These are phyloP conservation scores for Canna indica DNA, from an alignment of 176 grass and related monocot genomes.

Conservation along the genomic window DNA sequence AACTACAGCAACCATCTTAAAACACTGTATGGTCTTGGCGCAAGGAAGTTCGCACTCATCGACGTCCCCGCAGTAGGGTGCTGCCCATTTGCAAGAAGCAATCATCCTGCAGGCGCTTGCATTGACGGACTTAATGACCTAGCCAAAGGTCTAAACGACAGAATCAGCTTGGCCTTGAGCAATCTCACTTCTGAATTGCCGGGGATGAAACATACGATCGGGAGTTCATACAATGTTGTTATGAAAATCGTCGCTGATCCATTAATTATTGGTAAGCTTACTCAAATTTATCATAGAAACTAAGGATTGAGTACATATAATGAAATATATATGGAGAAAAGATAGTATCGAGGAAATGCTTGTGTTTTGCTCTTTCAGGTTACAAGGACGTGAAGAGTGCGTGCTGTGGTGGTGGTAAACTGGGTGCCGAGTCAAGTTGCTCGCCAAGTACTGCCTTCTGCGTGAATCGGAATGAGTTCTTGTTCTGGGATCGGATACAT, in stretches of 20 bases:
- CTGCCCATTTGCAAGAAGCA: conserved; percentile 27
- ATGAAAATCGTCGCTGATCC: conserved; percentile 21
- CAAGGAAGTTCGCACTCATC: conserved; percentile 40
- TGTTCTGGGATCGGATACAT: conserved; percentile 57
- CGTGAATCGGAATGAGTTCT: conserved; percentile 15
- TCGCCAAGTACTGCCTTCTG: conserved; percentile 22
- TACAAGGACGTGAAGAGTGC: conserved; percentile 33
- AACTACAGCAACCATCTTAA: conserved; percentile 33
- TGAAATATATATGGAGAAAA: too few species aligned
- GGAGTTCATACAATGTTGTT: conserved; percentile 27
- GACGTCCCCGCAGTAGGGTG: conserved; percentile 43
- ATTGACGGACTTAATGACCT: conserved; percentile 29
- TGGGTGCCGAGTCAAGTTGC: conserved; percentile 10
- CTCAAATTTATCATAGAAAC: too few species aligned
- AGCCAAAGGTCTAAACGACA: conserved; percentile 20
- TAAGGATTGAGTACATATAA: too few species aligned
- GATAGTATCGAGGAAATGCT: too few species aligned
- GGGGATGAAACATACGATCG: conserved; percentile 42
- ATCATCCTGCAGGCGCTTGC: conserved; percentile 23
- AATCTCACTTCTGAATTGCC: conserved; percentile 17
- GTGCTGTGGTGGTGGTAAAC: conserved; percentile 37
- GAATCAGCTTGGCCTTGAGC: conserved; percentile 14
- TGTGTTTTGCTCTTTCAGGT: background rate
- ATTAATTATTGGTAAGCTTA: conserved; percentile 2
- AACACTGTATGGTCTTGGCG: conserved; percentile 28